A percentile compares a stretch with the other conserved stretches of the same genome.
These are phyloP conservation scores for Phytophthora hybrid DNA, from an alignment of 352 stramenopile species.

Conservation along the genomic window DNA sequence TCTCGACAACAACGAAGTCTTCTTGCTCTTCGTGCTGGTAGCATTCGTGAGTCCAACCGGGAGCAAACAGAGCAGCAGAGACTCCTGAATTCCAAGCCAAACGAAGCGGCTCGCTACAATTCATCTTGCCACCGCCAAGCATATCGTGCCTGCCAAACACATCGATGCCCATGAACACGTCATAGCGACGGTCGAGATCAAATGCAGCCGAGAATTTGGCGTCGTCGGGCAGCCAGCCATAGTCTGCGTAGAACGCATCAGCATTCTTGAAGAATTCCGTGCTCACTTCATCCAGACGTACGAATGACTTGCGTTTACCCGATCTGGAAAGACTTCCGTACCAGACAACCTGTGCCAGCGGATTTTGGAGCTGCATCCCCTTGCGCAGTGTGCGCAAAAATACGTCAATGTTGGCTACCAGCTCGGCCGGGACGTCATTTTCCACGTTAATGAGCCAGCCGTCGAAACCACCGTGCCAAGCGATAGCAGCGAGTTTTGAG, in stretches of 20 bases:
- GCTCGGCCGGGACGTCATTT: constrained; percentile 43
- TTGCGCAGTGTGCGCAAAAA: constrained; percentile 46
- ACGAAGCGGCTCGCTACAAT: constrained; percentile 41
- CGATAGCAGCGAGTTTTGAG: constrained; percentile 47
- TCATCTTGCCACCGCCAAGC: constrained; percentile 46
- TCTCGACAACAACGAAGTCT: constrained; percentile 40
- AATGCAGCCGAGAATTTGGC: constrained; percentile 54
- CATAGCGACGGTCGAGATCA: constrained; percentile 53
- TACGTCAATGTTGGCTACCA: constrained; percentile 40
- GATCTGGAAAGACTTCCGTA: constrained; percentile 53
- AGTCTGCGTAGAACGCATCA: constrained; percentile 62
- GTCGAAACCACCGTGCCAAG: constrained; percentile 56
- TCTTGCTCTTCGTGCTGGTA: constrained; percentile 41
- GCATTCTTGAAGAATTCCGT: constrained; percentile 53
- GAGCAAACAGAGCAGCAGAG: constrained; percentile 48
- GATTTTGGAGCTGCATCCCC: constrained; percentile 34
- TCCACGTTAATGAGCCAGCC: constrained; percentile 77
- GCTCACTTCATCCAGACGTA: constrained; percentile 51
- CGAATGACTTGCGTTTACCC: constrained; percentile 46
- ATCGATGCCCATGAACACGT: constrained; percentile 71
- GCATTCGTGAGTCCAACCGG: constrained; percentile 52
- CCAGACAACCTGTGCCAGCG: constrained; percentile 55
- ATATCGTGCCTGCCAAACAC: constrained; percentile 56
- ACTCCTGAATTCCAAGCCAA: constrained; percentile 50
- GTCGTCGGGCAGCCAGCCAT: constrained; percentile 56